Base-by-base conservation (phyloP, 345 rosid species). In the Eucalyptus sp. region DNA sequence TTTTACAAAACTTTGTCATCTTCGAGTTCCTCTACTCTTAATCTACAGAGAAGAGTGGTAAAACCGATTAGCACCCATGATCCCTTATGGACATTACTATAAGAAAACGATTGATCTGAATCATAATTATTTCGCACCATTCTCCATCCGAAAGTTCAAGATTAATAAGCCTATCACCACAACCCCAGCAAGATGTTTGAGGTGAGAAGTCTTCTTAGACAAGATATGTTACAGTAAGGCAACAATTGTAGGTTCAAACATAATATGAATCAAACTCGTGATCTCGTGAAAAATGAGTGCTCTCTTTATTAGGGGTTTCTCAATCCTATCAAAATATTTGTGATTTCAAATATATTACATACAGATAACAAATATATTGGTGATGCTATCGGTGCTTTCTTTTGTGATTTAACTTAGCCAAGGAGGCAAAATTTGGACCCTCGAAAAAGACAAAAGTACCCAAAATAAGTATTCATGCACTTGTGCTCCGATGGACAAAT, bases 281-380 rank as follows among this genome's bases (percentile, higher is more conserved):
- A 41, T 11, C 8, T 41, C 3, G 1, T 17, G 1, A 3, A 76
- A 41, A 12, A 22, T 12, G 3, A 24, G 3, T 2, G 29, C 4
- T 22, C 9, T 7, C 0, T 43, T 41, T 20, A 22, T 37, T 4
- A 24, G 2, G 3, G 4, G 62, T 24, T 3, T 2, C 5, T 0
- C 11, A 14, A 14, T 16, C 10, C 6, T 64, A n/a, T n/a, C 20
- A 15, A n/a, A 33, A 64, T 64, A 2, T 0, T 1, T 3, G 18
- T 6, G 10, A n/a, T n/a, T n/a, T n/a, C n/a, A n/a, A n/a, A 64
- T 64, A 64, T n/a, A 11, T 64, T n/a, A 16, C 0, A 1, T 7
- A 7, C 3, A 3, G 29, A 15, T 52, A 7, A 20, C 29, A 20
- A 6, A 1, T 5, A 6, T 11, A 5, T 0, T 5, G 83, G 7